Percentiles rank a stretch among this genome's conserved stretches.
Conservation (phyloP, 306 rosid genomes). For the Medicago ruthenica region DNA sequence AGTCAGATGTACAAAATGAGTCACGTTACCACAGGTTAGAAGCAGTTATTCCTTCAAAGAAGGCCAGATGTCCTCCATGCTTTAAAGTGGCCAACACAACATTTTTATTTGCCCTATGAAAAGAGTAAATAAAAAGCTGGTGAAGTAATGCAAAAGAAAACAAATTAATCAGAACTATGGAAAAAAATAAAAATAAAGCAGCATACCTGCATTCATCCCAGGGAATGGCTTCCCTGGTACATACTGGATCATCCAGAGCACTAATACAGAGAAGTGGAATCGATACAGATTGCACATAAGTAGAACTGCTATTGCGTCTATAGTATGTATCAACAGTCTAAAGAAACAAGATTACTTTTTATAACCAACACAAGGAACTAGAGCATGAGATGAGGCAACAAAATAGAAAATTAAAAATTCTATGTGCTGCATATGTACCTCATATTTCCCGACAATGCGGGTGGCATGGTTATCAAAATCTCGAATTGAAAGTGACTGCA, state of each 20-base stretch:
- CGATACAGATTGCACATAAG: conserved; percentile 76
- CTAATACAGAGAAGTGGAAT: conserved; percentile 90
- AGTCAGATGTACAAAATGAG: conserved; percentile 27
- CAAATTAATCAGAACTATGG: conserved; percentile 26
- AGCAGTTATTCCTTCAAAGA: conserved; percentile 88
- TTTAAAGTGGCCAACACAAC: conserved; percentile 72
- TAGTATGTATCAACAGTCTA: conserved; percentile 95
- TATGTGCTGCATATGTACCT: conserved; percentile 56
- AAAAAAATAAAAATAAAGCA: conserved; percentile 31
- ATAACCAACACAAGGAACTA: conserved; percentile 10
- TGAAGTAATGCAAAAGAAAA: conserved; percentile 24
- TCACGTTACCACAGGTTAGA: conserved; percentile 73
- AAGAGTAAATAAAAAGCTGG: conserved; percentile 23
- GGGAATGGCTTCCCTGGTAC: conserved; percentile 98
- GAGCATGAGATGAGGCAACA: conserved; percentile 28
- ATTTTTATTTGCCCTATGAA: conserved; percentile 68
- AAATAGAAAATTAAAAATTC: conserved; percentile 29
- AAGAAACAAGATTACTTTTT: conserved; percentile 45
- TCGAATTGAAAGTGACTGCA: conserved; percentile 79
- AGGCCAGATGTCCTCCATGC: conserved; percentile 87
- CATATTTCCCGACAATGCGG: conserved; percentile 83
- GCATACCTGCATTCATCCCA: conserved; percentile 99
- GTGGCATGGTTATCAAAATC: conserved; percentile 94
- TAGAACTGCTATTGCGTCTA: conserved; percentile 81
- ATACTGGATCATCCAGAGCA: conserved; percentile 96